These are phyloP conservation scores for Pharus latifolius DNA, from an alignment of 176 grass and related monocot species.

Conservation along the genomic window DNA sequence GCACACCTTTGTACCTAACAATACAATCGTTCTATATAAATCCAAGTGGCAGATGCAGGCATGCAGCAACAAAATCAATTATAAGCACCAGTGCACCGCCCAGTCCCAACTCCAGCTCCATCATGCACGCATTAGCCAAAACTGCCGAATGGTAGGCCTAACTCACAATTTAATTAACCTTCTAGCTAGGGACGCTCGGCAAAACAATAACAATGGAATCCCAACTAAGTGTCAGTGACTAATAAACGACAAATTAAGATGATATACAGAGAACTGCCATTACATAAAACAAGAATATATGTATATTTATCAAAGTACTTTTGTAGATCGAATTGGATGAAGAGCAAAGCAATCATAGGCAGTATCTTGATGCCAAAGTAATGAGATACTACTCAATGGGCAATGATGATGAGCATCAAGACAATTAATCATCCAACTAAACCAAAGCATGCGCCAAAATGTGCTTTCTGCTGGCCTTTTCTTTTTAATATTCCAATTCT, in stretches of 20 bases:
- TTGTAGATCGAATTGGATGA: neutral
- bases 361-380: neutral
- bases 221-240: neutral
- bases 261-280: neutral
- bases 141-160: slow-evolving; percentile 21
- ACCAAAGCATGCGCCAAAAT: neutral
- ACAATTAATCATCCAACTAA: neutral
- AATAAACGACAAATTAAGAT: too few species aligned
- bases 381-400: neutral
- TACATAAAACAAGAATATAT: neutral
- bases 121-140: too few species aligned
- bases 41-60: neutral
- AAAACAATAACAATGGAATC: neutral
- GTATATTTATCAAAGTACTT: neutral
- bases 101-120: too few species aligned
- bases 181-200: too few species aligned
- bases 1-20: too few species aligned
- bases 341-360: neutral
- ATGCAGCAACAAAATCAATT: neutral
- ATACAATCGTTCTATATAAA: too few species aligned
- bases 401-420: slow-evolving; percentile 16
- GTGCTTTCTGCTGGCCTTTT: neutral
- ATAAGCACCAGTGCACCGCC: too few species aligned
- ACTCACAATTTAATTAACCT: neutral
- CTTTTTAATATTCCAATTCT: too few species aligned